Evolutionary conservation across 148 eudicot genomes (phyloP).

Genomic region (Spergularia bocconei): DNA sequence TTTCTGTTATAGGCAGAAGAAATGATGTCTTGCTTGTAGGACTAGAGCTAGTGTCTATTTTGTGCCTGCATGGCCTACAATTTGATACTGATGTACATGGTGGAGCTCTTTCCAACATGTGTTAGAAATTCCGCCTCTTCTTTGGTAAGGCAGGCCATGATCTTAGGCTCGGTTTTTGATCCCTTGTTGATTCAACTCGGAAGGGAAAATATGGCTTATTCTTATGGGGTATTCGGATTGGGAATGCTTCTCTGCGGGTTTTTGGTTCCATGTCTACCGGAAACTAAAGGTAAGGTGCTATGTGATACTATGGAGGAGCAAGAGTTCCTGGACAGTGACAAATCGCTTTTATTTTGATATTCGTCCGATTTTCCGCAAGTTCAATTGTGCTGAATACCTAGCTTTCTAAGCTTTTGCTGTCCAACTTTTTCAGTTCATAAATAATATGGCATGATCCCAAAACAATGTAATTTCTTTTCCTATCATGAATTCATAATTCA

Average conservation of each 20-base stretch:
- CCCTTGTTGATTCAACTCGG: slow-evolving; percentile 24
- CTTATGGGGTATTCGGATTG: slow-evolving; percentile 29
- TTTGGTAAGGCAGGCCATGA: slow-evolving; percentile 27
- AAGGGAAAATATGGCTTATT: background rate
- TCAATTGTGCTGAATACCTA: no score
- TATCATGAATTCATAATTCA: no score
- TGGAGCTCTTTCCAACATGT: slow-evolving; percentile 33
- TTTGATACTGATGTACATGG: slow-evolving; percentile 24
- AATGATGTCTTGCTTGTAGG: background rate
- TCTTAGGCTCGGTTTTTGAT: slow-evolving; percentile 28
- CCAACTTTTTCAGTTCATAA: no score
- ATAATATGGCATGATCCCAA: no score
- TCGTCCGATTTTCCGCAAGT: background rate
- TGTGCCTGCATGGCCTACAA: slow-evolving; percentile 28
- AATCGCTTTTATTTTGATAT: background rate
- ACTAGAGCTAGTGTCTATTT: slow-evolving; percentile 26
- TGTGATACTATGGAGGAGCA: slow-evolving; percentile 47
- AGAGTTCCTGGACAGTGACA: slow-evolving; percentile 16
- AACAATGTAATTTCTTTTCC: no score
- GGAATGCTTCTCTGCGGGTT: slow-evolving; percentile 29
- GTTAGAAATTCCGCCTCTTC: slow-evolving; percentile 30
- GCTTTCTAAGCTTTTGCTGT: no score
- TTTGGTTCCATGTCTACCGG: slow-evolving; percentile 31
- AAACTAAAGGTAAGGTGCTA: slow-evolving; percentile 30
- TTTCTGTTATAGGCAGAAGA: slow-evolving; percentile 4